Percentiles rank a stretch among this genome's conserved stretches.
These are phyloP conservation scores for Botrytis paeoniae DNA, from an alignment of 2,329 filamentous ascomycete species.

Conservation along the genomic window DNA sequence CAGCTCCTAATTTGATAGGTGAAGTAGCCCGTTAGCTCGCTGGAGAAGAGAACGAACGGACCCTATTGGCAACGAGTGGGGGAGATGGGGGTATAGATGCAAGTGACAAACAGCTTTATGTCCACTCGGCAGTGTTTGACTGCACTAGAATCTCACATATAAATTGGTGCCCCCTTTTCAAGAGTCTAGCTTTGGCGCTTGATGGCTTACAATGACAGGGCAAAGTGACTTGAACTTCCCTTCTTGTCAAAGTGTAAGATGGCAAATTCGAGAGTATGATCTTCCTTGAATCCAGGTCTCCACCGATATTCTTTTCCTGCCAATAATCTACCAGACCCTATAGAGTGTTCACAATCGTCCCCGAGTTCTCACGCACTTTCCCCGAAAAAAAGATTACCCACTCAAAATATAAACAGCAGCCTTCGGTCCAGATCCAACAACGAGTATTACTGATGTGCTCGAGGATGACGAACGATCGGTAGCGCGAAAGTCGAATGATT, in stretches of 20 bases:
- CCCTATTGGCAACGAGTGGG: constrained; percentile 27
- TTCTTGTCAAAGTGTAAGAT: background rate
- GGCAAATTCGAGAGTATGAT: background rate
- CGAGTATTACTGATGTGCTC: background rate
- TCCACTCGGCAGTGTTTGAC: constrained; percentile 29
- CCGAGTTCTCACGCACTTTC: background rate
- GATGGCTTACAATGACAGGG: constrained; percentile 22
- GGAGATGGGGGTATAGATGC: constrained; percentile 31
- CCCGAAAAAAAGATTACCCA: background rate
- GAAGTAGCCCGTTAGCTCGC: constrained; percentile 24
- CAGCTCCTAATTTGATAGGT: constrained; percentile 24
- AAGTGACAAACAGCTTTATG: constrained; percentile 31
- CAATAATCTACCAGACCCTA: constrained; percentile 5
- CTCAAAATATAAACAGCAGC: background rate
- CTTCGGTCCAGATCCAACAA: background rate
- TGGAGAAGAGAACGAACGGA: constrained; percentile 7
- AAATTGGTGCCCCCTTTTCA: constrained; percentile 26
- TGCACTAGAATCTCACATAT: constrained; percentile 28
- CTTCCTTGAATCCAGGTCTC: background rate
- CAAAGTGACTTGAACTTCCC: constrained; percentile 12
- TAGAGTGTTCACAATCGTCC: background rate
- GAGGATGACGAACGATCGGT: background rate
- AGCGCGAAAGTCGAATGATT: background rate
- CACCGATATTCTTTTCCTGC: background rate
- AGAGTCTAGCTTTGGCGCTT: constrained; percentile 24